Evolutionary conservation across 805 yeast genomes (phyloP).

Genomic region (Yamadazyma kitorensis): DNA sequence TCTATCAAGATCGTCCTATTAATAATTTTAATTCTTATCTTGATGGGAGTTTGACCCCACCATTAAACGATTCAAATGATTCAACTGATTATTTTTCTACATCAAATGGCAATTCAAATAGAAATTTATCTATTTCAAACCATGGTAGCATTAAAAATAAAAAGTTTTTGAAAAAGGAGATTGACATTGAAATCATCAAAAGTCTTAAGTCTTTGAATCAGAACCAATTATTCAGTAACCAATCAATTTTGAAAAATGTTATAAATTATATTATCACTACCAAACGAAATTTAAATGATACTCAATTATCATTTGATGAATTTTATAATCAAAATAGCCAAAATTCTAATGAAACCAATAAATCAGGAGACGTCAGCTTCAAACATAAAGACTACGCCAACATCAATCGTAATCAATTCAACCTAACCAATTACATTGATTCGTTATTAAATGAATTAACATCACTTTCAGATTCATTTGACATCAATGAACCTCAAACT

Average conservation of each 20-base stretch:
- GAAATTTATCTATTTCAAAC: too few species aligned
- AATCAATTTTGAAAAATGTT: slow-evolving; percentile 2
- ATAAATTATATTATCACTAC: background rate
- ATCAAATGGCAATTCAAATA: too few species aligned
- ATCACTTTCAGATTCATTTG: slow-evolving; percentile 1
- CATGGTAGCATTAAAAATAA: slow-evolving; percentile 1
- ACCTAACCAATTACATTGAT: slow-evolving; percentile 8
- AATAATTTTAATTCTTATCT: slow-evolving; percentile 5
- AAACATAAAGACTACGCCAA: background rate
- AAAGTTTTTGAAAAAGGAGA: slow-evolving; percentile 9
- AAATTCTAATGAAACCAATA: background rate
- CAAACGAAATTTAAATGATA: slow-evolving; percentile 3
- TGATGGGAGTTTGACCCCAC: slow-evolving; percentile 14
- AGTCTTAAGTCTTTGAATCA: slow-evolving; percentile 2
- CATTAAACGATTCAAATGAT: slow-evolving; percentile 6
- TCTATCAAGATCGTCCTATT: slow-evolving; percentile 9
- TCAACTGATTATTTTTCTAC: slow-evolving; percentile 1
- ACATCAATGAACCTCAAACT: slow-evolving; percentile 5
- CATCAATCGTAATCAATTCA: background rate
- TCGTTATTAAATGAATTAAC: slow-evolving; percentile 7
- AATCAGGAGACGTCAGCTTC: background rate
- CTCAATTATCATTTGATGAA: background rate
- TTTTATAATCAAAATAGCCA: background rate
- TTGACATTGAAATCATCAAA: slow-evolving; percentile 12
- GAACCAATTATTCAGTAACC: slow-evolving; percentile 3